Conservation (phyloP, 139 green algal genomes). For the Haematococcus sp. region DNA sequence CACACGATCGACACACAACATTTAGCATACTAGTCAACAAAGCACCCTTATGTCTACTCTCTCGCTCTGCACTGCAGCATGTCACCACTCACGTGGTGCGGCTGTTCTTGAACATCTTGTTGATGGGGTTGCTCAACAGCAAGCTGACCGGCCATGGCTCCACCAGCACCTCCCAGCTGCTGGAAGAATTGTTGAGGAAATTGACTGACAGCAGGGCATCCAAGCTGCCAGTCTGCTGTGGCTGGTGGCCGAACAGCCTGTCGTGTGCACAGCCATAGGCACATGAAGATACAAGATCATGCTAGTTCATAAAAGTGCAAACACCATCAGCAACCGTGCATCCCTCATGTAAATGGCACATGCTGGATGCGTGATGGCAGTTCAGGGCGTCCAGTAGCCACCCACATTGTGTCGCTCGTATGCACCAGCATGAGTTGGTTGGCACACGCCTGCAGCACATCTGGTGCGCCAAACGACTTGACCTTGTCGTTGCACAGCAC, state of each 20-base stretch:
- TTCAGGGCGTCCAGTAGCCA: too few relatives aligned
- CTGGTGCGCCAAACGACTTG: slow-evolving; percentile 77
- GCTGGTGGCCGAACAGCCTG: slow-evolving; percentile 28
- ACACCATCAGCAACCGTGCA: too few relatives aligned
- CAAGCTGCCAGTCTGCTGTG: slow-evolving; percentile 30
- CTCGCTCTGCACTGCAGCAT: too few relatives aligned
- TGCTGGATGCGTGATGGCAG: too few relatives aligned
- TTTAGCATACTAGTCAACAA: too few relatives aligned
- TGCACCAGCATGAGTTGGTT: slow-evolving; percentile 9
- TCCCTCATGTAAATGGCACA: background rate
- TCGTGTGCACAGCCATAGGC: too few relatives aligned
- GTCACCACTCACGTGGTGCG: slow-evolving; percentile 38
- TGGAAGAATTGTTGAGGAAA: slow-evolving; percentile 77
- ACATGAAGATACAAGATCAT: too few relatives aligned
- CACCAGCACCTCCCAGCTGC: slow-evolving; percentile 70
- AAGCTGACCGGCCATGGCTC: slow-evolving; percentile 63
- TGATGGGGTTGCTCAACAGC: slow-evolving; percentile 42
- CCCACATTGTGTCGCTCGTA: slow-evolving; percentile 15
- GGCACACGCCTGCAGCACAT: slow-evolving; percentile 65
- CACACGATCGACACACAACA: too few relatives aligned
- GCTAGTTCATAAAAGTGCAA: too few relatives aligned
- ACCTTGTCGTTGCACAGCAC: slow-evolving; percentile 86
- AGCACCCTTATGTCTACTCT: too few relatives aligned
- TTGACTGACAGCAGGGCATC: slow-evolving; percentile 37
- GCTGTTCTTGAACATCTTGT: slow-evolving; percentile 51